These are phyloP conservation scores for Porphyrellus cyaneotinctus DNA, from an alignment of 768 basidiomycete genomes.

Conservation along the genomic window DNA sequence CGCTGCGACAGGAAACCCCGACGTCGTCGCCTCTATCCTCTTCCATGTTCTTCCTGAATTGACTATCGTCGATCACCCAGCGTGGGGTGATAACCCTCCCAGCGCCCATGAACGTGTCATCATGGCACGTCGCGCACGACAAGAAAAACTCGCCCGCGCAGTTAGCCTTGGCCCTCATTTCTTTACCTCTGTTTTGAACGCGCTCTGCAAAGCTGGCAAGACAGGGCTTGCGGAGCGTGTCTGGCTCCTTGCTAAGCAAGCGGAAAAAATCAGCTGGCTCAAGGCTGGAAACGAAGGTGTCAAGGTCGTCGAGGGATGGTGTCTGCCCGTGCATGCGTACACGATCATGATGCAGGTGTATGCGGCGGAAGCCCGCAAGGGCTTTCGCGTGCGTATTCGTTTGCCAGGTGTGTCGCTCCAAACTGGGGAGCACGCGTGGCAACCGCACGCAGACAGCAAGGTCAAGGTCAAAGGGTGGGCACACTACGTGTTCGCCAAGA, in stretches of 20 bases:
- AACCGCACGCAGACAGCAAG: conserved; percentile 12
- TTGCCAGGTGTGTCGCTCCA: neutral
- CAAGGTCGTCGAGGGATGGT: conserved; percentile 48
- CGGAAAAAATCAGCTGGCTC: conserved; percentile 53
- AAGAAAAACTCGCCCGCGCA: conserved; percentile 38
- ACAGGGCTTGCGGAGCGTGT: conserved; percentile 57
- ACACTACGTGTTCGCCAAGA: conserved; percentile 25
- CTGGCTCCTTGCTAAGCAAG: conserved; percentile 58
- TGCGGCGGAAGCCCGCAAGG: conserved; percentile 39
- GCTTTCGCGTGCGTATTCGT: conserved; percentile 12
- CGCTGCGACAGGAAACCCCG: conserved; percentile 44
- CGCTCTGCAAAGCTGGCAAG: conserved; percentile 52
- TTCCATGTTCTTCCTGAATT: conserved; percentile 56
- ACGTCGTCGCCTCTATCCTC: conserved; percentile 44
- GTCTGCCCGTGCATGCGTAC: conserved; percentile 61
- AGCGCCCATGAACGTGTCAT: conserved; percentile 22
- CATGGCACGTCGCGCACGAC: conserved; percentile 23
- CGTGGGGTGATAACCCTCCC: conserved; percentile 31
- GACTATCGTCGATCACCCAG: conserved; percentile 35
- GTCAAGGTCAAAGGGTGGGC: conserved; percentile 36
- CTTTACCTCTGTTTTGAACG: conserved; percentile 57
- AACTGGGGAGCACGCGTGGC: conserved; percentile 15
- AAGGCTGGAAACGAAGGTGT: conserved; percentile 17
- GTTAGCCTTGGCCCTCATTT: conserved; percentile 55
- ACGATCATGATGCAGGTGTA: conserved; percentile 70